phyloP scores from a whole-genome alignment of 2,329 filamentous ascomycete genomes.

The Ophiostoma ulmi region DNA sequence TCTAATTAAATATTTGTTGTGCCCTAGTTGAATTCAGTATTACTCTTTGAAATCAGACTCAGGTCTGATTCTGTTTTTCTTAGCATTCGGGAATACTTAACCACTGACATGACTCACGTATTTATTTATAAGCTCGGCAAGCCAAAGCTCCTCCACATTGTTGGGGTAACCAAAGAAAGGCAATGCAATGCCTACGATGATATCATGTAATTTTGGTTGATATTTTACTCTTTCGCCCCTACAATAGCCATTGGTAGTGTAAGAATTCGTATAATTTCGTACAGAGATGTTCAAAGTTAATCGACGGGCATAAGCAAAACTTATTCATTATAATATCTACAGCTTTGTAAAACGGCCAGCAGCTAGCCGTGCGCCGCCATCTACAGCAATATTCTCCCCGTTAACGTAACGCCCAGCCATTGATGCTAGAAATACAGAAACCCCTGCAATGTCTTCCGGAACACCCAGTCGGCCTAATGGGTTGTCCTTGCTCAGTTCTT shows the following conservation, averaged over 20 bases:
- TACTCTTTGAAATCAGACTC: not conserved
- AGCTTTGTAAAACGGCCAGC: not conserved
- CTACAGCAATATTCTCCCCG: not conserved
- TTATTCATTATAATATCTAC: not conserved
- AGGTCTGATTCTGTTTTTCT: not conserved
- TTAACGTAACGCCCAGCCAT: not conserved
- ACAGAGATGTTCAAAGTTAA: not conserved
- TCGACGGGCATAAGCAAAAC: not conserved
- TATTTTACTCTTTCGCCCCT: no score
- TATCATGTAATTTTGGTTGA: no score
- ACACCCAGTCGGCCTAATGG: constrained; percentile 35
- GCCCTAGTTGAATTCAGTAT: not conserved
- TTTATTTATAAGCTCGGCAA: not conserved
- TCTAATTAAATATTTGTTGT: not conserved
- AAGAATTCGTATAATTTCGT: no score
- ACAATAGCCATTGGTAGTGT: no score
- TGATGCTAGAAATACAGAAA: not conserved
- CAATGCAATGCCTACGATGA: not conserved
- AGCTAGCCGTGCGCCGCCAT: not conserved
- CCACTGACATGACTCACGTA: not conserved
- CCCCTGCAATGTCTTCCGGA: not conserved
- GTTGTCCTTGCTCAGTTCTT: constrained; percentile 45
- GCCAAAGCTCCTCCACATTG: not conserved
- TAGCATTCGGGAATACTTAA: not conserved
- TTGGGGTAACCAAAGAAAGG: not conserved